Evolutionary conservation across 2,329 filamentous ascomycete species (phyloP).

Genomic region (Clathrospora elynae): DNA sequence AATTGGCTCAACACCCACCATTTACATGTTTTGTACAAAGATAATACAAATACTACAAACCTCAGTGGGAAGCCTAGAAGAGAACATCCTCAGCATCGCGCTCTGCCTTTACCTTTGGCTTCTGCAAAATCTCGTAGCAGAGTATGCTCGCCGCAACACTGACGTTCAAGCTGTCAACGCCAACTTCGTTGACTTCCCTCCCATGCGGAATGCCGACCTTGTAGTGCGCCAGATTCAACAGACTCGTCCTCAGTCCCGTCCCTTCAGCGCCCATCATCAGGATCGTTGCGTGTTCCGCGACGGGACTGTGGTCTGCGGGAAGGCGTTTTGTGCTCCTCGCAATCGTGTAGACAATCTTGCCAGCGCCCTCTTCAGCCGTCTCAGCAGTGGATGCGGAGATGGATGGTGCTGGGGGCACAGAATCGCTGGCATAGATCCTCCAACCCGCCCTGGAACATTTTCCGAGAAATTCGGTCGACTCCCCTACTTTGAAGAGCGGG

Average conservation of each 20-base stretch:
- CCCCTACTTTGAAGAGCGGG: conserved; percentile 70
- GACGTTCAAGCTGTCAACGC: conserved; percentile 91
- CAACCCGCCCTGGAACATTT: conserved; percentile 74
- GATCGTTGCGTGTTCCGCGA: conserved; percentile 65
- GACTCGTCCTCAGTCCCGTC: conserved; percentile 32
- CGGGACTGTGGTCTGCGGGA: conserved; percentile 32
- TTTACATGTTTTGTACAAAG: conserved; percentile 9
- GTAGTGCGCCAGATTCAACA: conserved; percentile 64
- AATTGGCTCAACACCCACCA: background rate
- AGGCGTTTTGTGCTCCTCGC: conserved; percentile 28
- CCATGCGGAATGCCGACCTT: conserved; percentile 66
- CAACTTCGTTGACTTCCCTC: conserved; percentile 54
- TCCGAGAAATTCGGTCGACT: conserved; percentile 71
- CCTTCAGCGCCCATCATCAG: conserved; percentile 65
- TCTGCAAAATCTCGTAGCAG: conserved; percentile 68
- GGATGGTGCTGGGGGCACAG: conserved; percentile 21
- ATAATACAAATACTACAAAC: conserved; percentile 10
- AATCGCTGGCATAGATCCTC: conserved; percentile 77
- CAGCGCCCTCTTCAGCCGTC: conserved; percentile 26
- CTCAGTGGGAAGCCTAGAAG: conserved; percentile 24
- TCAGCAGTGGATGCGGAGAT: conserved; percentile 1
- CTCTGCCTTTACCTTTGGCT: conserved; percentile 24
- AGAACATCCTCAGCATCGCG: conserved; percentile 22
- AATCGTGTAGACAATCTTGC: conserved; percentile 33
- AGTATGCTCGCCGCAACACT: conserved; percentile 84